Evolutionary conservation across 208 protist species (phyloP).

Genomic region (Hexamita inflata): DNA sequence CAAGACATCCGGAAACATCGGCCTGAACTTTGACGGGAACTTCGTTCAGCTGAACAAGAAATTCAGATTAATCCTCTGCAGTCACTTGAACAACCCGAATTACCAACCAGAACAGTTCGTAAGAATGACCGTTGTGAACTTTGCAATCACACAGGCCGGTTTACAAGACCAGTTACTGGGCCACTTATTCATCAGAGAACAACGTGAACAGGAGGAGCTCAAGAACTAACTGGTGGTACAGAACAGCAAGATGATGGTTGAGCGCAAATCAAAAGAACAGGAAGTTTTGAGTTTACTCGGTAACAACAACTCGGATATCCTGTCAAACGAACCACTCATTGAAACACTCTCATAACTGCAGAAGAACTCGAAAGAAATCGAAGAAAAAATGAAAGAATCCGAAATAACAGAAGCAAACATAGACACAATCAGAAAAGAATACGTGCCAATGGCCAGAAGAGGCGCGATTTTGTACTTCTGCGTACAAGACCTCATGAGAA

Average conservation of each 20-base stretch:
- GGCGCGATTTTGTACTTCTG: slow-evolving; percentile 90
- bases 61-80: slow-evolving; percentile 86
- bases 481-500: slow-evolving; percentile 72
- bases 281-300: slow-evolving; percentile 80
- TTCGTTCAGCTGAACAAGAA: slow-evolving; percentile 86
- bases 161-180: slow-evolving; percentile 86
- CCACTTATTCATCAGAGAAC: slow-evolving; percentile 87
- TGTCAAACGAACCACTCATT: slow-evolving; percentile 92
- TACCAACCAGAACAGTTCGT: slow-evolving; percentile 88
- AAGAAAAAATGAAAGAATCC: slow-evolving; percentile 77
- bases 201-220: slow-evolving; percentile 78
- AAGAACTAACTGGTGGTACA: slow-evolving; percentile 79
- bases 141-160: slow-evolving; percentile 86
- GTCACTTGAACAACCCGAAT: slow-evolving; percentile 87
- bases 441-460: slow-evolving; percentile 77
- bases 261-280: slow-evolving; percentile 88
- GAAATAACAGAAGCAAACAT: slow-evolving; percentile 79
- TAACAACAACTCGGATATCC: slow-evolving; percentile 78
- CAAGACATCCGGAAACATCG: slow-evolving; percentile 73
- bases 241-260: slow-evolving; percentile 77
- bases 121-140: slow-evolving; percentile 94
- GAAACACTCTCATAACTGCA: slow-evolving; percentile 91
- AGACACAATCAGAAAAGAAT: slow-evolving; percentile 73
- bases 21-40: slow-evolving; percentile 86
- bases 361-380: slow-evolving; percentile 77